Evolutionary conservation across 2,329 filamentous ascomycete species (phyloP), one percentile per base, ranked within the genome.

Genomic region (Alternaria panax): DNA sequence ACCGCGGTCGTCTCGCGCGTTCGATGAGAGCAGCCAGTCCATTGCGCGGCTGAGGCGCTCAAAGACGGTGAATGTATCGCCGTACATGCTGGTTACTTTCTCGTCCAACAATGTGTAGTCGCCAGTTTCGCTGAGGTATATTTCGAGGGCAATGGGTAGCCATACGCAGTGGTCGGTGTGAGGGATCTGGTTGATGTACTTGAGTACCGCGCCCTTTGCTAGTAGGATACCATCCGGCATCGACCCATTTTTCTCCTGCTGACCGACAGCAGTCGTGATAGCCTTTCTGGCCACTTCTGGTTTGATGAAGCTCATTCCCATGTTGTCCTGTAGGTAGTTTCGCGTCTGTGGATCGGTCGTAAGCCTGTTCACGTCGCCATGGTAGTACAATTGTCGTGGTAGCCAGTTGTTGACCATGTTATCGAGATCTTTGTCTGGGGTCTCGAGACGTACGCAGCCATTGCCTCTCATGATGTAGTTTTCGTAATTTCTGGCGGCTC

Each of bases 151-250:
- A 7, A 86, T 79, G 0, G 84, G 84, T 2, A 87, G 77, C 85
- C 85, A 87, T 3, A 87, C 83, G 61, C 85, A 87, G 69, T 86
- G 84, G 59, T 87, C 85, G 1, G 85, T 86, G 64, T 87, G 85
- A 22, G 85, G 85, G n/a, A 87, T 76, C 70, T 86, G 84, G 73
- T 87, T 87, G 77, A 87, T 86, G 73, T 86, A 87, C 67, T 87
- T 87, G 34, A 87, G 79, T 68, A 85, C 84, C 1, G 84, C 85
- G 40, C 82, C 85, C 63, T 85, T 81, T 18, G 79, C 73, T 3
- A 87, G 74, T 4, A 87, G 67, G 54, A 87, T 85, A 6, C 85
- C 85, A 65, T 87, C 85, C 0, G 85, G 85, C 84, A 87, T 86
- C 16, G 84, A 79, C n/a, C 85, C 85, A 22, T 77, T 83, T 14